A percentile compares a stretch with the other conserved stretches of the same genome.
These are phyloP conservation scores for Limonium bicolor DNA, from an alignment of 148 eudicot genomes.

Conservation along the genomic window DNA sequence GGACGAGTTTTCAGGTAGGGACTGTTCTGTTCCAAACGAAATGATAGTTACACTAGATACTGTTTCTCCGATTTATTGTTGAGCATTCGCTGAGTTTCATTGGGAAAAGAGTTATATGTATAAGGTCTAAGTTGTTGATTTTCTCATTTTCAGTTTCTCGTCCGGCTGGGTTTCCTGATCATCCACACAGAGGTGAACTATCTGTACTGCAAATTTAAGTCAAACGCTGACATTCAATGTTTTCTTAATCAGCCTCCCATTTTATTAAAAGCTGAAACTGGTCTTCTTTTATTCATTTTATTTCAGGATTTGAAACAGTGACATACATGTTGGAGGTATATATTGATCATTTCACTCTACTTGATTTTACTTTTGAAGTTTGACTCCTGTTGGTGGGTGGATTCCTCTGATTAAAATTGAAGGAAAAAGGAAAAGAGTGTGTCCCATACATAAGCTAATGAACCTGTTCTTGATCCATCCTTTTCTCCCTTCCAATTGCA, in stretches of 20 bases:
- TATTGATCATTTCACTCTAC: not conserved
- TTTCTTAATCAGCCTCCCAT: too few relatives aligned
- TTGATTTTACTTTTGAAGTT: not conserved
- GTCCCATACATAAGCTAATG: too few relatives aligned
- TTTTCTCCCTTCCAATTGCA: too few relatives aligned
- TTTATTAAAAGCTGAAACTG: too few relatives aligned
- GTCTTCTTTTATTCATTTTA: not conserved
- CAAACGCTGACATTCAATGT: too few relatives aligned
- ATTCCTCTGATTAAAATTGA: too few relatives aligned
- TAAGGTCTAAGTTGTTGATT: not conserved
- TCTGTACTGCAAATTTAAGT: too few relatives aligned
- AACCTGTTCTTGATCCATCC: not conserved
- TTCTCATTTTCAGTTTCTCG: constrained; percentile 43
- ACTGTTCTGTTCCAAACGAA: too few relatives aligned
- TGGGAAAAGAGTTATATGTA: not conserved
- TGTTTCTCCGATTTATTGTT: not conserved
- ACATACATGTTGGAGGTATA: constrained; percentile 85
- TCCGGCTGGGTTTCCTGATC: constrained; percentile 98
- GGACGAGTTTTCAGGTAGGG: constrained; percentile 76
- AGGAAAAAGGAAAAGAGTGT: too few relatives aligned
- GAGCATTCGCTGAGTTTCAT: not conserved
- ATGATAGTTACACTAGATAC: not conserved
- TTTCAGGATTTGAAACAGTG: constrained; percentile 91
- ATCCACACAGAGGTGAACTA: constrained; percentile 75
- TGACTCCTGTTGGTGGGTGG: too few relatives aligned